phyloP scores from a whole-genome alignment of 75 land plant genomes.

The Pseudotsuga menziesii region DNA sequence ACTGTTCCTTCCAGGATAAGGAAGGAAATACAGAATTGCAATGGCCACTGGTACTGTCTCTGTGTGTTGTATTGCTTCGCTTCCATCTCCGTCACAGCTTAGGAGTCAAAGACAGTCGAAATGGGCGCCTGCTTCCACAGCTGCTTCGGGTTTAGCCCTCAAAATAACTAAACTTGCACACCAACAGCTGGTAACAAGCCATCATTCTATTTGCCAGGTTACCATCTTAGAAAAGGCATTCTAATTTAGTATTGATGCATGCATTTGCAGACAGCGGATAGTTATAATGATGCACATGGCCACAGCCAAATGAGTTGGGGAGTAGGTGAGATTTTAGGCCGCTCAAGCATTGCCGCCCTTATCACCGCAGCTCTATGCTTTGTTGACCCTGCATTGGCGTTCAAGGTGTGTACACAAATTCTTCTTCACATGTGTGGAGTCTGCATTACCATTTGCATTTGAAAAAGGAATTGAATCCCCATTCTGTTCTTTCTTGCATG shows the following conservation, averaged over 20 bases:
- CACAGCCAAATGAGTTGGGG: neutral
- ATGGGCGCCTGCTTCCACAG: neutral
- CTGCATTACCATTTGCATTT: too few relatives aligned
- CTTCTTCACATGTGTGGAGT: too few relatives aligned
- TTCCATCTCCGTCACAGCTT: neutral
- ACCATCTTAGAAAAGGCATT: neutral
- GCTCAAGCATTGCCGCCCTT: conserved; percentile 25
- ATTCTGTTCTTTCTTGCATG: neutral
- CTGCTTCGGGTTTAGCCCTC: neutral
- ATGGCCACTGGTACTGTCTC: conserved; percentile 3
- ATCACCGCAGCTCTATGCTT: conserved; percentile 55
- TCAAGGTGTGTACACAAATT: conserved; percentile 35
- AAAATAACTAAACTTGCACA: neutral
- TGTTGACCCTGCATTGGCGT: conserved; percentile 74
- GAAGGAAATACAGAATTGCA: neutral
- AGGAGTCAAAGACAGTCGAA: neutral
- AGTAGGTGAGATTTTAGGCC: conserved; percentile 8
- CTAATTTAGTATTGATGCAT: neutral
- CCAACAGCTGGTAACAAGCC: neutral
- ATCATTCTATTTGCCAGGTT: too few relatives aligned
- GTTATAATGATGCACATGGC: neutral
- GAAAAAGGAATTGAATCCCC: too few relatives aligned
- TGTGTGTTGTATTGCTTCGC: neutral
- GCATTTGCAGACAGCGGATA: neutral
- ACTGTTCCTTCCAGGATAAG: too few relatives aligned